These are phyloP conservation scores for Neurospora pannonica DNA, from an alignment of 495 filamentous ascomycete genomes.

Conservation along the genomic window DNA sequence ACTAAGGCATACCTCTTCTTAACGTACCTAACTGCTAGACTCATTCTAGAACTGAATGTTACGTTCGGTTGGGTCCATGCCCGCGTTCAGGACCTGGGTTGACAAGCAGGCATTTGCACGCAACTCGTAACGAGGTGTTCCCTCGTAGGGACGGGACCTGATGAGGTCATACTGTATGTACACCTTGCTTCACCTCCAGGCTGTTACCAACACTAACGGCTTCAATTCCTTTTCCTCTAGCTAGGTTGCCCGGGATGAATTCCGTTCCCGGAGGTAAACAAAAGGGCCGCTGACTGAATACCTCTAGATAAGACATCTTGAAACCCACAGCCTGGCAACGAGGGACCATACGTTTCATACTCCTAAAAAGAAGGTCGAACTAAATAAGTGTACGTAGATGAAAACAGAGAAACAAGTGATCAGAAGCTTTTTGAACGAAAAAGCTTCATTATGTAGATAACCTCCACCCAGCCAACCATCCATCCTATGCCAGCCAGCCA, in stretches of 20 bases:
- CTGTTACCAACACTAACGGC: background rate
- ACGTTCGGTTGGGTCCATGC: no score
- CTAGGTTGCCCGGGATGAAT: background rate
- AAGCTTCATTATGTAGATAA: background rate
- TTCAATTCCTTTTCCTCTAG: background rate
- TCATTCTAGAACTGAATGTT: no score
- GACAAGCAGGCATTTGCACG: background rate
- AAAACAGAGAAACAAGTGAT: background rate
- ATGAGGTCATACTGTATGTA: background rate
- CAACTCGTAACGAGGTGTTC: background rate
- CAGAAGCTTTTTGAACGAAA: background rate
- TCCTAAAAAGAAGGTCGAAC: background rate
- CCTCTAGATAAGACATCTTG: background rate
- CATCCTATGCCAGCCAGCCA: background rate
- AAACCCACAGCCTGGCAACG: background rate
- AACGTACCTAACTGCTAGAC: no score
- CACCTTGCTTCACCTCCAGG: background rate
- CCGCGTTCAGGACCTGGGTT: background rate
- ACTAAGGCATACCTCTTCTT: no score
- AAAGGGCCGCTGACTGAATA: background rate
- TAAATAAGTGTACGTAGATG: background rate
- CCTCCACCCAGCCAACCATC: background rate
- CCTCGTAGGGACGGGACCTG: background rate
- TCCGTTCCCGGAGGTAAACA: background rate
- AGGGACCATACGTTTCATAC: no score